Evolutionary conservation across 306 rosid genomes (phyloP).

Genomic region (Glycine latifolia): DNA sequence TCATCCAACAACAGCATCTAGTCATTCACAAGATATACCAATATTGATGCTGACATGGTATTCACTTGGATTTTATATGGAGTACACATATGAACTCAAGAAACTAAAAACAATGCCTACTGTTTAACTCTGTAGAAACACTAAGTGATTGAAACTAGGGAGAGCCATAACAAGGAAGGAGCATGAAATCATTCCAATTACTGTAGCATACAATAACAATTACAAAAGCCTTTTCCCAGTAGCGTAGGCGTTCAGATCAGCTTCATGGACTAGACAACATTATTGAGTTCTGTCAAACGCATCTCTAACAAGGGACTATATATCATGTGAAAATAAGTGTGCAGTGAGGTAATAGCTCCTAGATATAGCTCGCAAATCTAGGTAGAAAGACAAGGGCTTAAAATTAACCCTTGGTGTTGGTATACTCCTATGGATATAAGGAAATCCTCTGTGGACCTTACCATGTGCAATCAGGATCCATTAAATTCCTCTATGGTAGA

Average conservation of each 20-base stretch:
- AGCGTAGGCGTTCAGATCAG: not conserved
- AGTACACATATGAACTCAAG: not conserved
- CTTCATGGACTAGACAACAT: not conserved
- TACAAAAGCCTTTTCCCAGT: not conserved
- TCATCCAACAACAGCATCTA: not conserved
- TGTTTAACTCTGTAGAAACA: not conserved
- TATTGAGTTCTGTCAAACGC: not conserved
- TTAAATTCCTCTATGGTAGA: not conserved
- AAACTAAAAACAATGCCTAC: not conserved
- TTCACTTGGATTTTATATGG: not conserved
- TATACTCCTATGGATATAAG: not conserved
- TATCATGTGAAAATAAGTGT: not conserved
- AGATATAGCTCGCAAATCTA: not conserved
- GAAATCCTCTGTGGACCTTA: not conserved
- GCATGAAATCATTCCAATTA: not conserved
- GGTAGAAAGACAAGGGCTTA: not conserved
- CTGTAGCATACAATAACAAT: not conserved
- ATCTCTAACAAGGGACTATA: not conserved
- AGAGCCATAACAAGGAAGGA: not conserved
- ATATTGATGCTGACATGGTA: not conserved
- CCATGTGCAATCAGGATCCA: not conserved
- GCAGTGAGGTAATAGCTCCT: not conserved
- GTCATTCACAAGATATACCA: slow-evolving; percentile 13
- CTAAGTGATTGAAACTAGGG: not conserved
- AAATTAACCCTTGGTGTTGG: not conserved